Conservation (phyloP, 768 basidiomycete genomes). For the Termitomyces sp. region DNA sequence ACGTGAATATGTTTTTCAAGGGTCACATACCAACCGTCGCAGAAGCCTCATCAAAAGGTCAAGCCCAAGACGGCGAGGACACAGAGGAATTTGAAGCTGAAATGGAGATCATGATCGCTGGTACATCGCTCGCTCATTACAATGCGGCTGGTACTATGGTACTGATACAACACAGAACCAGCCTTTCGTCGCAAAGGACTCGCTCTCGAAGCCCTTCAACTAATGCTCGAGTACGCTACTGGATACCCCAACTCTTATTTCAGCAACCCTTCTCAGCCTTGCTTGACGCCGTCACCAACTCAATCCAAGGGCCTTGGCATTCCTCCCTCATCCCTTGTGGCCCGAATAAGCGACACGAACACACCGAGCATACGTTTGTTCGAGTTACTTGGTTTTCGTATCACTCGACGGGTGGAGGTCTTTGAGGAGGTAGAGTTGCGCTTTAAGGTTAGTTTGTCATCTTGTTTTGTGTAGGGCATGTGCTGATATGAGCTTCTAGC, state of each 20-base stretch:
- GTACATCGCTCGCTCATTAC: conserved; percentile 31
- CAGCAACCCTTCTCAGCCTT: background rate
- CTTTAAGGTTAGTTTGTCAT: conserved; percentile 21
- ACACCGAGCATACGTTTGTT: conserved; percentile 70
- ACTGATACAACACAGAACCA: conserved; percentile 42
- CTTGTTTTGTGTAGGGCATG: background rate
- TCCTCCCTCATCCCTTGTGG: conserved; percentile 51
- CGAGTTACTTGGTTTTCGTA: conserved; percentile 68
- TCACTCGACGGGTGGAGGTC: conserved; percentile 66
- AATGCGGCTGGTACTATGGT: background rate
- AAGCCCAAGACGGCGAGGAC: conserved; percentile 28
- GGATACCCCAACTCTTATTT: conserved; percentile 33
- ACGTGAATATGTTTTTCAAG: conserved; percentile 88
- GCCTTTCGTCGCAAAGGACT: conserved; percentile 67
- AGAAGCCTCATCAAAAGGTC: conserved; percentile 12
- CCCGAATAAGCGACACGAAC: conserved; percentile 71
- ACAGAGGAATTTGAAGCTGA: conserved; percentile 67
- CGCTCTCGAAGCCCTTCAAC: conserved; percentile 59
- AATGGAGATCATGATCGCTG: conserved; percentile 92
- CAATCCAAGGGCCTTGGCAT: conserved; percentile 38
- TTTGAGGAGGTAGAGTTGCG: conserved; percentile 88
- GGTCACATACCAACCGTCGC: conserved; percentile 32
- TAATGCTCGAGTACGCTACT: conserved; percentile 71
- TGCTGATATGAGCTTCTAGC: background rate
- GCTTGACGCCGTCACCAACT: conserved; percentile 6